Conservation (phyloP, 371 early-diverging fungal species). For the Apophysomyces elegans region DNA sequence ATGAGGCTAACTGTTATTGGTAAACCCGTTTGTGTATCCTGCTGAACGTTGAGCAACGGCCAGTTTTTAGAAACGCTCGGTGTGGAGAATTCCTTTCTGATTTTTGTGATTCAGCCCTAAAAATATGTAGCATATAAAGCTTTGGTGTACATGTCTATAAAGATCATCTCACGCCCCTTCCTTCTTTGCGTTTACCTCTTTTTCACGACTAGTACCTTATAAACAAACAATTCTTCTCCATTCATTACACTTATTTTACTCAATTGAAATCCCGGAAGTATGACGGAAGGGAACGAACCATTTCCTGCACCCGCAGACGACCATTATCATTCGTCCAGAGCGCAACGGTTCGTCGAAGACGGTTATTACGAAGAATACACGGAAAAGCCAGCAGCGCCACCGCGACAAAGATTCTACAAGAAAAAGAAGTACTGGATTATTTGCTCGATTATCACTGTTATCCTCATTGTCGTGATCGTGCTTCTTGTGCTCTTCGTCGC, state of each 20-base stretch:
- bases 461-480: constrained; percentile 47
- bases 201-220: neutral
- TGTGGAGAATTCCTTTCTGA: neutral
- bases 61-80: neutral
- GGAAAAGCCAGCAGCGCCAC: constrained; percentile 33
- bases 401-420: constrained; percentile 42
- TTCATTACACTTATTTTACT: neutral
- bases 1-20: constrained; percentile 9
- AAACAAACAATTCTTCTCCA: constrained; percentile 4
- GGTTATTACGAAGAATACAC: constrained; percentile 34
- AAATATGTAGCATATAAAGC: neutral
- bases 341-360: constrained; percentile 4
- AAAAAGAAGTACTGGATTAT: constrained; percentile 56
- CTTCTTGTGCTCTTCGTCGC: constrained; percentile 52
- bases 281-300: constrained; percentile 2
- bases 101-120: neutral
- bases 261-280: neutral
- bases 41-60: constrained; percentile 7
- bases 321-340: neutral
- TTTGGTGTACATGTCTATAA: constrained; percentile 1
- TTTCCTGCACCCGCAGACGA: neutral
- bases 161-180: neutral
- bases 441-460: constrained; percentile 47
- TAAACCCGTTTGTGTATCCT: constrained; percentile 10
- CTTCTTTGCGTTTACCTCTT: constrained; percentile 8